Percentiles rank a stretch among this genome's conserved stretches.
phyloP scores from a whole-genome alignment of 305 asterid species.

The Salvia sclarea region DNA sequence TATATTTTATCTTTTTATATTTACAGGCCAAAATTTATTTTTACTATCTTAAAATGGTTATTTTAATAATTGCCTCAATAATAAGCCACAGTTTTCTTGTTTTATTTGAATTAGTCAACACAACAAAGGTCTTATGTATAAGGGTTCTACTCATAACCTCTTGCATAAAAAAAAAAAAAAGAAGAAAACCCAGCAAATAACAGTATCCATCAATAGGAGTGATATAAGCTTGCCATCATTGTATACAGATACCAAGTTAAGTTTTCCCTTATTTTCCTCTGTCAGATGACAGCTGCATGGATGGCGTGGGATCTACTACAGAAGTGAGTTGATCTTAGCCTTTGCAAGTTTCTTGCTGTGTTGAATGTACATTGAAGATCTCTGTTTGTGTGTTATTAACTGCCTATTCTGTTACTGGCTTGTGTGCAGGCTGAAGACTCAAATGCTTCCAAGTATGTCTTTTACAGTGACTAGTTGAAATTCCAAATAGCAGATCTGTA shows the following conservation, averaged over 20 bases:
- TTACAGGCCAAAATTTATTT: no score
- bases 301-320: conserved; percentile 37
- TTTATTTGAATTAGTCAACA: not conserved
- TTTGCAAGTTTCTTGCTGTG: not conserved
- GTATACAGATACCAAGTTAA: conserved; percentile 26
- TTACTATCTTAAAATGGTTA: no score
- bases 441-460: conserved; percentile 81
- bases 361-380: not conserved
- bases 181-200: conserved; percentile 13
- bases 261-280: conserved; percentile 24
- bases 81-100: conserved; percentile 16
- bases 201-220: conserved; percentile 1
- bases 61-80: no score
- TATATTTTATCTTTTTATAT: no score
- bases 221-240: not conserved
- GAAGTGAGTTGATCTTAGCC: conserved; percentile 40
- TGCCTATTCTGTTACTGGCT: conserved; percentile 33
- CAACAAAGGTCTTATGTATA: not conserved
- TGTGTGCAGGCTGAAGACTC: conserved; percentile 62
- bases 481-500: conserved; percentile 23
- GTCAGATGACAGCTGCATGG: conserved; percentile 44
- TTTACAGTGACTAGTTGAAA: conserved; percentile 27
- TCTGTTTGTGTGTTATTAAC: conserved; percentile 23
- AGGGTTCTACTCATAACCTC: conserved; percentile 16
- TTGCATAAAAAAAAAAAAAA: conserved; percentile 20